Base-by-base conservation (phyloP, 2,329 filamentous ascomycete genomes). In the Pezicula neosporulosa region DNA sequence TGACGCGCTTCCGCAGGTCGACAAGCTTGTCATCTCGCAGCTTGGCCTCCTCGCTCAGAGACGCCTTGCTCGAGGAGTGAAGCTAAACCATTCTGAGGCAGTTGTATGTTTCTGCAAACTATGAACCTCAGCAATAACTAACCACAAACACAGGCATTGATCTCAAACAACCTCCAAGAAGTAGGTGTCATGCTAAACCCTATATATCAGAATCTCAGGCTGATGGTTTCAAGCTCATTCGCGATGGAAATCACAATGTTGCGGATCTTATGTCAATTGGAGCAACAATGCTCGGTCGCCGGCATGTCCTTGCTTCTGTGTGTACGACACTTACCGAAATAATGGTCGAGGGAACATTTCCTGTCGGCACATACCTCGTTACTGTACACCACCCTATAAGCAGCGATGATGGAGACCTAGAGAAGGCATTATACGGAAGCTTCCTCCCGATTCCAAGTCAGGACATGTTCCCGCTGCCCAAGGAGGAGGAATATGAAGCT, bases 21-120 rank as follows among this genome's bases (percentile, higher is more conserved):
- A 97, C 78, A 97, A 97, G 83, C 89, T 97, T 72, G 81, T 87
- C 68, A 93, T 96, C 67, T 89, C 91, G 49, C 90, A 97, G 72
- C 77, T 96, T 55, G 93, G 93, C 61, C 80, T 87, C 60, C 80
- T 97, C 45, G 93, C 93, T 49, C 93, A 97, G 75, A 82, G 87
- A 58, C 83, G 93, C 54, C 83, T 97, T 59, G 93, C 93, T 30
- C 79, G 93, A 63, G 93, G 93, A 47, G 85, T 97, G 49, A 87
- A 86, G 67, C 76, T 97, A 62, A 97, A 97, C 67, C 90, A 96
- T 73, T 79, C 87, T 30, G 93, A 97, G 76, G 90, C 93, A 55
- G 85, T 83, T 59, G 90, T 94, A 71, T 49, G 71, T 63, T 24
- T 30, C 30, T 16, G 6, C 28, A 71, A 64, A 70, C 56, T 51